Base-by-base conservation (phyloP, 129 eudicot species). In the Sambucus nigra region DNA sequence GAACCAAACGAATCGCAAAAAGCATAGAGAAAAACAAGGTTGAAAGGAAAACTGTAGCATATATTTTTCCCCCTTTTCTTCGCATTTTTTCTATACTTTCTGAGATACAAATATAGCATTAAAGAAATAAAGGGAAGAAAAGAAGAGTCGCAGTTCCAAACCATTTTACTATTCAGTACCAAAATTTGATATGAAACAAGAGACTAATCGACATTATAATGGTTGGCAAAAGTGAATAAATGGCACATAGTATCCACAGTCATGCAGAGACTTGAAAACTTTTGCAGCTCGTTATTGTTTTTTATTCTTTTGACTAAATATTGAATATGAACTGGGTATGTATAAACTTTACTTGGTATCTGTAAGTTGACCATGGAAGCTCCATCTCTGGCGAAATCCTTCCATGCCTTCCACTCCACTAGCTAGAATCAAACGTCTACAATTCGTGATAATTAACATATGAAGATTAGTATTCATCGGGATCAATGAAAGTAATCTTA, bases 331-430 rank as follows among this genome's bases (percentile, higher is more conserved):
- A 3, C 23, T 3, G 17, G 47, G 38, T 24, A 66, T 33, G 44
- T 17, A 12, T 20, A 33, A 47, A 25, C 21, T 38, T 71, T 92
- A 92, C 99, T 71, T 82, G 82, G 80, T 77, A 73, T 92, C 99
- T 13, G 82, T 65, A 59, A 83, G 84, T 32, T 91, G 94, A 22
- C 96, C 95, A 67, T 92, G 96, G 53, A 92, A 71, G 69, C 99
- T 92, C 99, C 99, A 92, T 75, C 99, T 72, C 57, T 86, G 94
- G 27, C 99, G 86, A 73, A 86, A 86, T 46, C 94, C 96, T 41
- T 92, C 94, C 53, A 82, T 80, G 56, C 94, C 99, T 77, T 86
- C 95, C 15, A 82, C 50, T 67, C 96, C 99, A 62, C 91, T 92
- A 19, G 95, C 95, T 72, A 92, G 84, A 66, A 86, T 92, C 80